Base-by-base conservation (phyloP, 2,329 filamentous ascomycete species). In the Colletotrichum lini region DNA sequence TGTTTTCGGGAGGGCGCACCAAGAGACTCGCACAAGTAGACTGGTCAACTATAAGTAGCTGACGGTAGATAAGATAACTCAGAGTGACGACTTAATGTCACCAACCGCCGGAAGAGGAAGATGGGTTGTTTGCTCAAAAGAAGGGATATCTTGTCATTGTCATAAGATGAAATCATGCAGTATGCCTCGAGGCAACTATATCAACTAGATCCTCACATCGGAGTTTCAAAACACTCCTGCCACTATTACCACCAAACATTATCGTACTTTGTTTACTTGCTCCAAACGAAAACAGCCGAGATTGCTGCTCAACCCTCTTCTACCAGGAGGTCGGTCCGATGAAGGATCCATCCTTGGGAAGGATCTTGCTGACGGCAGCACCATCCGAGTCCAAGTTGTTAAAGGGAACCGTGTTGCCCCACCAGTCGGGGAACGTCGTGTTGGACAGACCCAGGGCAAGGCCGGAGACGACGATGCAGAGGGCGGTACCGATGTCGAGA, bases 401-500 rank as follows among this genome's bases (percentile, higher is more conserved):
- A 4, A 75, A 75, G 1, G 76, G 73, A 2, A 84, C 80, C 0
- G 76, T 79, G 70, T 84, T 86, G 1, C 85, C 85, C 86, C 86
- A 88, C 86, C 89, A 91, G 0, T 76, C 68, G 0, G 87, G 85
- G 67, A 88, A 80, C 0, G 77, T 65, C 6, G 82, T 81, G 65
- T 79, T 79, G 52, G 84, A 86, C 75, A 87, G 79, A 57, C 82
- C 82, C 53, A 88, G 80, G 45, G 82, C 81, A 26, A 89, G 78
- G n/a, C 75, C 76, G 73, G 88, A 86, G 52, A 90, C 82, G 45
- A 90, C 77, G 57, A 90, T 85, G 40, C 86, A 85, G n/a, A 91
- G 77, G 0, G 86, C 87, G 1, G 89, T 84, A n/a, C 88, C 89
- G 50, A 87, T 85, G 62, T 90, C 88, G 50, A 91, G 82, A 2